phyloP scores from a whole-genome alignment of 495 filamentous ascomycete species.

The Physcia stellaris region DNA sequence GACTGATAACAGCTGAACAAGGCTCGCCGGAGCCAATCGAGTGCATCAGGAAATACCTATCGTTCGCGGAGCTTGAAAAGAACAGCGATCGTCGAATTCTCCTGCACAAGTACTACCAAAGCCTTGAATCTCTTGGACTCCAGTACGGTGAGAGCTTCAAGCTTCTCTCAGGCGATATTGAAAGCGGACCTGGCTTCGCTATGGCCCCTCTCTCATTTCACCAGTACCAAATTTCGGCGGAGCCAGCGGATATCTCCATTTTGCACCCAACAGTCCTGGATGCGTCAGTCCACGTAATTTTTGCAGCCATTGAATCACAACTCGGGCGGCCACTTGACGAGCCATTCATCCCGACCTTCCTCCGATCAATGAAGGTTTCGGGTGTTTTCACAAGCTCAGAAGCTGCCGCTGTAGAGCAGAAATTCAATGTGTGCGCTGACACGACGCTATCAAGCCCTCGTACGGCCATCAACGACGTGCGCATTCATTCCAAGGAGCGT shows the following conservation, averaged over 20 bases:
- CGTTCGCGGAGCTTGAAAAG: no score
- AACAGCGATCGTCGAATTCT: no score
- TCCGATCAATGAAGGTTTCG: constrained; percentile 14
- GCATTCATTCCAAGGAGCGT: constrained; percentile 10
- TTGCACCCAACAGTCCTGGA: no score
- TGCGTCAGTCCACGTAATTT: no score
- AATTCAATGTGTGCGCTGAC: constrained; percentile 10
- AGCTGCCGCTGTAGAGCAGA: constrained; percentile 4
- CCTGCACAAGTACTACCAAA: constrained; percentile 11
- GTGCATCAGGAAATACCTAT: no score
- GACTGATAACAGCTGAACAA: not conserved
- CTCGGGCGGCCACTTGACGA: constrained; percentile 12
- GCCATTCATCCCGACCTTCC: constrained; percentile 17
- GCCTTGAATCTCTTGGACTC: constrained; percentile 11
- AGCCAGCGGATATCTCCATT: constrained; percentile 6
- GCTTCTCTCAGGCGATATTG: constrained; percentile 9
- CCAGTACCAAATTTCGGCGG: constrained; percentile 6
- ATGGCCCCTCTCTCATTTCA: constrained; percentile 10
- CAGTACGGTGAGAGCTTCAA: constrained; percentile 11
- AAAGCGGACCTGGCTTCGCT: constrained; percentile 8
- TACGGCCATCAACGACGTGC: constrained; percentile 11
- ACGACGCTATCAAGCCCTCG: constrained; percentile 14
- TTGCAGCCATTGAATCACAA: no score
- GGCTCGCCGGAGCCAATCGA: no score
- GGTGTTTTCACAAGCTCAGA: constrained; percentile 9